Evolutionary conservation across 805 yeast species (phyloP).

Genomic region (Candida khao-thaluensis): DNA sequence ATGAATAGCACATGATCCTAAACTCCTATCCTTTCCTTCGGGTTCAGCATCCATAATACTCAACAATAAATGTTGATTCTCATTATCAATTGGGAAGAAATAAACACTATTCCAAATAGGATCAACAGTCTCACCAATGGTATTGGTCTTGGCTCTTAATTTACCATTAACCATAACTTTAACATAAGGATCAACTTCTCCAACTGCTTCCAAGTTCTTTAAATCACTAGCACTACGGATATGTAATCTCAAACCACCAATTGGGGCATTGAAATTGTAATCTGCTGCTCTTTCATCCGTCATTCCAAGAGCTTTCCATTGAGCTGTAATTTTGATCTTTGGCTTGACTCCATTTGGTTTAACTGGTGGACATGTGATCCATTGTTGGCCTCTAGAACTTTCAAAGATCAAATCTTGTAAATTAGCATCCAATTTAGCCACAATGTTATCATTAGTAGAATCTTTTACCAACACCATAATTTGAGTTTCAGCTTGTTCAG

Average conservation of each 20-base stretch:
- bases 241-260: slow-evolving; percentile 66
- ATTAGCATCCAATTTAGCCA: slow-evolving; percentile 53
- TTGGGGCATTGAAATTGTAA: slow-evolving; percentile 51
- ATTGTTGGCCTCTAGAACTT: slow-evolving; percentile 48
- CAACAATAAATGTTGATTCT: slow-evolving; percentile 56
- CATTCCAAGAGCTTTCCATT: slow-evolving; percentile 70
- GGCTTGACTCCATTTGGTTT: slow-evolving; percentile 36
- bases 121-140: slow-evolving; percentile 50
- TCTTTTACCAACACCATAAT: slow-evolving; percentile 62
- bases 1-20: slow-evolving; percentile 58
- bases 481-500: slow-evolving; percentile 56
- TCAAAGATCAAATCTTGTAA: slow-evolving; percentile 56
- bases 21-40: slow-evolving; percentile 58
- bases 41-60: slow-evolving; percentile 68
- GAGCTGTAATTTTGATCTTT: slow-evolving; percentile 51
- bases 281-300: slow-evolving; percentile 46
- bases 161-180: slow-evolving; percentile 58
- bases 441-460: slow-evolving; percentile 50
- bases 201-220: slow-evolving; percentile 60
- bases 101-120: slow-evolving; percentile 61
- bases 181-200: slow-evolving; percentile 75
- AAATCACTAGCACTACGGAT: slow-evolving; percentile 53
- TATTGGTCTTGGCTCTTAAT: slow-evolving; percentile 52
- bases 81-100: slow-evolving; percentile 60
- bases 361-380: slow-evolving; percentile 49